These are phyloP conservation scores for Glycyrrhiza uralensis DNA, from an alignment of 306 rosid genomes.

Conservation along the genomic window DNA sequence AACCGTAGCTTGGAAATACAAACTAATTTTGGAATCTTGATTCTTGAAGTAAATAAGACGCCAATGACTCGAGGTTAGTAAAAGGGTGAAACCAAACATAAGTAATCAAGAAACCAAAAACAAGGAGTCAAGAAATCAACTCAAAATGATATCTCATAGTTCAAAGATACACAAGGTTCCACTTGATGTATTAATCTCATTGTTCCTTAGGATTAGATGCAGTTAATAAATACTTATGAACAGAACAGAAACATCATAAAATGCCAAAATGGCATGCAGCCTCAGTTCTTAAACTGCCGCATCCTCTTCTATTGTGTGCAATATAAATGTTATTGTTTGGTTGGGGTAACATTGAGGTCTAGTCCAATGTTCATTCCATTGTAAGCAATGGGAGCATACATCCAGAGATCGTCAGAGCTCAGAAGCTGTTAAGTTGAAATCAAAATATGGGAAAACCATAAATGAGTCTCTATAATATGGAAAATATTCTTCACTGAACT, in stretches of 20 bases:
- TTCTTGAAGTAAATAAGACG: not conserved
- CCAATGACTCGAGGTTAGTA: not conserved
- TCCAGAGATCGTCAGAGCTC: conserved; percentile 90
- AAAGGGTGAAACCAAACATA: not conserved
- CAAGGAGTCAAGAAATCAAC: conserved; percentile 12
- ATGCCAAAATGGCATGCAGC: not conserved
- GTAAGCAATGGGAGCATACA: conserved; percentile 94
- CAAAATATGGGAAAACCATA: not conserved
- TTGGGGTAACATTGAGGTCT: conserved; percentile 44
- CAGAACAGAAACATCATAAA: not conserved
- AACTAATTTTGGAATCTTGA: not conserved
- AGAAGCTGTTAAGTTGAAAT: conserved; percentile 51
- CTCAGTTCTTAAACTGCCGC: conserved; percentile 6
- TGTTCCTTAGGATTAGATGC: not conserved
- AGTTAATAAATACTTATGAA: conserved; percentile 7
- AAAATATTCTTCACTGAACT: not conserved
- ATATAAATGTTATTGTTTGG: conserved; percentile 32
- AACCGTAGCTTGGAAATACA: not conserved
- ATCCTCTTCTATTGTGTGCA: not conserved
- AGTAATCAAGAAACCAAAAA: not conserved
- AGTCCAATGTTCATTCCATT: conserved; percentile 86
- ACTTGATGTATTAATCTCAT: conserved; percentile 10
- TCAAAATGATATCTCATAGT: not conserved
- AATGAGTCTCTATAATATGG: not conserved
- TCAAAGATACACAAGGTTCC: conserved; percentile 16